phyloP scores from a whole-genome alignment of 805 yeast genomes.

The Martiniozyma abietophila region DNA sequence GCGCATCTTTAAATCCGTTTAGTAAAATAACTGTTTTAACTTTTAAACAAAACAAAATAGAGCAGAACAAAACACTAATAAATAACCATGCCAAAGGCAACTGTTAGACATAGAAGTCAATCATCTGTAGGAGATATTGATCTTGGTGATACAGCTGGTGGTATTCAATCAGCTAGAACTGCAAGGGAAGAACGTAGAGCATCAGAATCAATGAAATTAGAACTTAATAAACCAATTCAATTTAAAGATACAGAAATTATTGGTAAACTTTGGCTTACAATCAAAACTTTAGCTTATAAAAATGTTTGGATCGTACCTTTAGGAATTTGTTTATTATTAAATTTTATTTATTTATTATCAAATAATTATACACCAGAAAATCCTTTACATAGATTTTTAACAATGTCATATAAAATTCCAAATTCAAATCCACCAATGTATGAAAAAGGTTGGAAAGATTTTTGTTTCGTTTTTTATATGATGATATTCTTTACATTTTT shows the following conservation, averaged over 20 bases:
- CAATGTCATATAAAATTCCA: constrained; percentile 54
- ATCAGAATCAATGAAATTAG: constrained; percentile 26
- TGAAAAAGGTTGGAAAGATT: constrained; percentile 83
- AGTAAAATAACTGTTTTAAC: too few relatives aligned
- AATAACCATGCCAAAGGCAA: too few relatives aligned
- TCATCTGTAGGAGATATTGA: constrained; percentile 71
- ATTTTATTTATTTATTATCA: constrained; percentile 41
- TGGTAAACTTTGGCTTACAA: constrained; percentile 46
- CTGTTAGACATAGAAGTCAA: constrained; percentile 16
- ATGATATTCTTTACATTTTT: constrained; percentile 83
- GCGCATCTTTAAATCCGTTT: too few relatives aligned
- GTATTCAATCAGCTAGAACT: constrained; percentile 57
- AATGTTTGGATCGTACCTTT: constrained; percentile 70
- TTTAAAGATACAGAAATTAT: constrained; percentile 44
- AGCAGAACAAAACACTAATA: too few relatives aligned
- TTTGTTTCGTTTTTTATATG: constrained; percentile 67
- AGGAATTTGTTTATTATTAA: constrained; percentile 34
- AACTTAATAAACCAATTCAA: constrained; percentile 20
- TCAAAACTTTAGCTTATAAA: constrained; percentile 47
- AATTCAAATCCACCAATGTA: constrained; percentile 51
- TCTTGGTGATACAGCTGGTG: constrained; percentile 64
- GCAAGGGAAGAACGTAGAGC: constrained; percentile 33
- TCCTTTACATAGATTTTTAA: constrained; percentile 52
- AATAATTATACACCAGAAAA: constrained; percentile 52
- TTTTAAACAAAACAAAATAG: too few relatives aligned